Evolutionary conservation across 345 rosid genomes (phyloP), one percentile per base, ranked within the genome.

Genomic region (Eucalyptus cloeziana): DNA sequence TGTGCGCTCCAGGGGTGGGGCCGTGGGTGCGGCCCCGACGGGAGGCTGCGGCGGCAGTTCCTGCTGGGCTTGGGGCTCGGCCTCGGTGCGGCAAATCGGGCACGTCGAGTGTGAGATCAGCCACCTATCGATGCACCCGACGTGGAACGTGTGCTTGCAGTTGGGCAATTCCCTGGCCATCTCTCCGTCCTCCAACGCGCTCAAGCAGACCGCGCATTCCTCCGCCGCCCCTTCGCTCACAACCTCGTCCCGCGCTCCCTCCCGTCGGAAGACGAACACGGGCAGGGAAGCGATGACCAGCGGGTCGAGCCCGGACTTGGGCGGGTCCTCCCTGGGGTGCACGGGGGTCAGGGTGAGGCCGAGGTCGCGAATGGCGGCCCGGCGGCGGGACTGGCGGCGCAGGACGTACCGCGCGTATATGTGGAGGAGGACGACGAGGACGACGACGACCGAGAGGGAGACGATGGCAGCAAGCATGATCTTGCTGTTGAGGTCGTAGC

Each of bases 131-230:
- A 94, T 90, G 86, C 95, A 94, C 86, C 90, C 94, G 4, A 43
- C 92, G 86, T 94, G 96, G 91, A 94, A 94, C 87, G 90, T 69
- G 89, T 94, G 96, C 76, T 91, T 91, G 86, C 96, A 94, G 69
- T 94, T 93, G 3, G 96, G 94, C 87, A 94, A 87, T 45, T 91
- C 64, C 86, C 94, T 92, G 10, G 90, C 92, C 88, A 45, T 67
- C 51, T 90, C 93, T 9, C 88, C 94, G 17, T 91, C 93, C 88
- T 62, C 89, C 30, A 93, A 76, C 47, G 49, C 56, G 25, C 93
- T 88, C 86, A 94, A 89, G 79, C 95, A 94, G 86, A 94, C 94
- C 2, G 94, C 87, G 92, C 96, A 94, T 87, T 94, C 95, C 14
- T n/a, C 86, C n/a, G 62, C 6, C 40, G 43, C 15, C 7, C 37